Evolutionary conservation across 176 grass and related monocot genomes (phyloP).

Genomic region (Triticum monococcum): DNA sequence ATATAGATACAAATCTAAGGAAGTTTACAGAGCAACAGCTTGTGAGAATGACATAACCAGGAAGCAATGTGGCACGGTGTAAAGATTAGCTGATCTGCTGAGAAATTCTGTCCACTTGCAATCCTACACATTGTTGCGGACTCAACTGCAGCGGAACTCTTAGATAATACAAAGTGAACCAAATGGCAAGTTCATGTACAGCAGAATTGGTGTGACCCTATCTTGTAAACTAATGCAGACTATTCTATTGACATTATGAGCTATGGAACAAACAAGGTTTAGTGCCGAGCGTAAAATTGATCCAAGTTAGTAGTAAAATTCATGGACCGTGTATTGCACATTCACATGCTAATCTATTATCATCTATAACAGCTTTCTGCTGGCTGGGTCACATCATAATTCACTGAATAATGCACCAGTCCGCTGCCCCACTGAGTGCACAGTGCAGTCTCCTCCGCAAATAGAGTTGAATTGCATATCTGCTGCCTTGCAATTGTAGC

Average conservation of each 20-base stretch:
- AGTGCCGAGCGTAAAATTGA: not conserved
- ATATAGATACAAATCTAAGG: not conserved
- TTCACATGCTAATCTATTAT: constrained; percentile 29
- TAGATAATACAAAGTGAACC: not conserved
- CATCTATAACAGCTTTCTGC: constrained; percentile 23
- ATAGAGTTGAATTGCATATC: constrained; percentile 5
- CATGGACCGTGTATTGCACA: constrained; percentile 15
- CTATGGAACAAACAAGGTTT: not conserved
- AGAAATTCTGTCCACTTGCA: not conserved
- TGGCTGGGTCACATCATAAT: not conserved
- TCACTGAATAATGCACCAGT: not conserved
- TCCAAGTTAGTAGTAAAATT: not conserved
- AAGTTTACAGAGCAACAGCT: not conserved
- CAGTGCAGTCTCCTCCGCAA: not conserved
- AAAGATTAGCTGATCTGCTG: not conserved
- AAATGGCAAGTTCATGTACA: constrained; percentile 12
- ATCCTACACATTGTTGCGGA: not conserved
- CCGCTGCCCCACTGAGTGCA: not conserved
- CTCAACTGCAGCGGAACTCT: not conserved
- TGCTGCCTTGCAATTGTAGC: not conserved
- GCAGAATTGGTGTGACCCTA: not conserved
- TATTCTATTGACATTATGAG: constrained; percentile 10
- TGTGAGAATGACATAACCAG: not conserved
- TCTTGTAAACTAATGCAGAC: constrained; percentile 16
- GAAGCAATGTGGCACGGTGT: not conserved